phyloP scores from a whole-genome alignment of 2,329 filamentous ascomycete genomes.

The Xylaria sp. region DNA sequence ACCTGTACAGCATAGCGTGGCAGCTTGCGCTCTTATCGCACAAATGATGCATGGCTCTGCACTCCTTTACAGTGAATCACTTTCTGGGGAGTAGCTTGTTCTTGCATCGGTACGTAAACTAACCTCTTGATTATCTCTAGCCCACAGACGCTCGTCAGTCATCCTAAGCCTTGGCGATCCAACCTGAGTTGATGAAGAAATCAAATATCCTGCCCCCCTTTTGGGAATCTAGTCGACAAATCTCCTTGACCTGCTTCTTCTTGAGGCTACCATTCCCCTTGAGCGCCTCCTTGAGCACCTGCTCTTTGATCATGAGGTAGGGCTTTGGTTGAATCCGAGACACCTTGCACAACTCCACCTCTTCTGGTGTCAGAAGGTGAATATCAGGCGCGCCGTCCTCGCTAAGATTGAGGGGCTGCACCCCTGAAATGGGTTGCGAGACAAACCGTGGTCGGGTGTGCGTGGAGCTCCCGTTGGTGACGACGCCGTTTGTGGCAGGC shows the following conservation, averaged over 20 bases:
- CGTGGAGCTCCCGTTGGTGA: conserved; percentile 56
- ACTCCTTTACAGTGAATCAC: not conserved
- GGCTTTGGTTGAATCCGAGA: conserved; percentile 91
- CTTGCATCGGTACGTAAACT: no score
- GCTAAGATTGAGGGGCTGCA: conserved; percentile 73
- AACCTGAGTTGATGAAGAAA: conserved; percentile 92
- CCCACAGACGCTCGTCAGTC: not conserved
- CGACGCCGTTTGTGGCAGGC: conserved; percentile 37
- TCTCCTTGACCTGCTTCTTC: conserved; percentile 91
- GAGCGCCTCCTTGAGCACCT: conserved; percentile 88
- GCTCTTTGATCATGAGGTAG: conserved; percentile 93
- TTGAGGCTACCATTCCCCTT: conserved; percentile 89
- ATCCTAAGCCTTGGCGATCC: conserved; percentile 81
- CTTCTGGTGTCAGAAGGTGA: conserved; percentile 85
- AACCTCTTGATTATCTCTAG: not conserved
- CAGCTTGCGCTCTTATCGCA: not conserved
- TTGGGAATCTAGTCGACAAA: conserved; percentile 83
- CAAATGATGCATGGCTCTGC: not conserved
- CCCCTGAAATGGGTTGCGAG: conserved; percentile 67
- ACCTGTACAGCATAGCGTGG: not conserved
- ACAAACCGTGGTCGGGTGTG: conserved; percentile 63
- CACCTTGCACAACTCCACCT: conserved; percentile 85
- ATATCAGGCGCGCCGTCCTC: conserved; percentile 83
- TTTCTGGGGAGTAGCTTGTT: no score
- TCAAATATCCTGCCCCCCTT: conserved; percentile 91